A percentile compares a stretch with the other conserved stretches of the same genome.
Conservation (phyloP, 2,329 filamentous ascomycete species). For the Coniochaeta prunicola region DNA sequence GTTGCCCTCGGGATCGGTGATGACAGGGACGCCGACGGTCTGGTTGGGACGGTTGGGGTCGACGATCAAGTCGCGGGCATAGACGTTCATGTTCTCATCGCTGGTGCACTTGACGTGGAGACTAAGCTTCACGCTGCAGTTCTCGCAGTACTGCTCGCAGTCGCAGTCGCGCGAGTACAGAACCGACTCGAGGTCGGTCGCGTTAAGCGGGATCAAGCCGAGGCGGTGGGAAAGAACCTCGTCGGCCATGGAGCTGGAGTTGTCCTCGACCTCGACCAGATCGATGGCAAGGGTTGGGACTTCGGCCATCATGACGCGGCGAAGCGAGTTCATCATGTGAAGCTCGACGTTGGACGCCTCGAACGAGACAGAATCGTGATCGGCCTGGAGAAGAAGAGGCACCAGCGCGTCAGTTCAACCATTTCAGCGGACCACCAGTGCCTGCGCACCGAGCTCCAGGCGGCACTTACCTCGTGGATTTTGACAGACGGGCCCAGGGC, state of each 20-base stretch:
- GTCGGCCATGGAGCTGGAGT: conserved; percentile 93
- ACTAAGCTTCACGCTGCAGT: conserved; percentile 78
- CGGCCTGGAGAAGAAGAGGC: conserved; percentile 48
- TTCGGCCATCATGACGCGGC: conserved; percentile 85
- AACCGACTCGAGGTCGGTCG: conserved; percentile 74
- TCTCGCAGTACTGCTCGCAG: conserved; percentile 90
- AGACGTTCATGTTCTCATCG: conserved; percentile 88
- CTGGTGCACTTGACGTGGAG: conserved; percentile 80
- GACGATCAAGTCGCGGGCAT: conserved; percentile 80
- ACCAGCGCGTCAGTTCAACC: conserved; percentile 1
- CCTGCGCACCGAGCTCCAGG: background rate
- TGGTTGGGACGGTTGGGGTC: conserved; percentile 63
- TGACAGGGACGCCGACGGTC: conserved; percentile 71
- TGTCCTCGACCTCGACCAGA: conserved; percentile 83
- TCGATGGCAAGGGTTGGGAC: conserved; percentile 94
- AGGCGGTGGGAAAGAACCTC: conserved; percentile 93
- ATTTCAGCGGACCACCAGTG: background rate
- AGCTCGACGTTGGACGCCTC: conserved; percentile 84
- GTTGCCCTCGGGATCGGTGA: conserved; percentile 72
- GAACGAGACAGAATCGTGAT: conserved; percentile 79
- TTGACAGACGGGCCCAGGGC: conserved; percentile 50
- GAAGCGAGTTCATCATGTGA: conserved; percentile 85
- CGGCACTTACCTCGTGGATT: conserved; percentile 45
- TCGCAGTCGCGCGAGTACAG: conserved; percentile 91
- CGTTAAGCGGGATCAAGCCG: conserved; percentile 80